A percentile compares a stretch with the other conserved stretches of the same genome.
Evolutionary conservation across 345 rosid species (phyloP).

Genomic region (Hirschfeldia incana): DNA sequence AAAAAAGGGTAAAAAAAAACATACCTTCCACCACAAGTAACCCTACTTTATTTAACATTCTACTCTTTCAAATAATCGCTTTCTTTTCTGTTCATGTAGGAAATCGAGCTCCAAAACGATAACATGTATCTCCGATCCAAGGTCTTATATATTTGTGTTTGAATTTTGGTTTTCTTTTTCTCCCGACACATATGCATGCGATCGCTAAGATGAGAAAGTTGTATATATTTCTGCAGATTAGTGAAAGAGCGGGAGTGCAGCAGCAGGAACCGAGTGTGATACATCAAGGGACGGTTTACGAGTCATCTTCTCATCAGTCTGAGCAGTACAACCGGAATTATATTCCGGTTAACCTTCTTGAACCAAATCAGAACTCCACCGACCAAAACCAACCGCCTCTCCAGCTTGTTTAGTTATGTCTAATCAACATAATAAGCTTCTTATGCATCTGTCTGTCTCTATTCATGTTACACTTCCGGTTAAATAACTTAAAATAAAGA

Average conservation of each 20-base stretch:
- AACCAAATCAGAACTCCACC: conserved; percentile 56
- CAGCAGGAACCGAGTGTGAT: conserved; percentile 46
- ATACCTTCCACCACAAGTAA: conserved; percentile 20
- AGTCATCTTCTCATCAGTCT: conserved; percentile 47
- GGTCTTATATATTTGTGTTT: conserved; percentile 40
- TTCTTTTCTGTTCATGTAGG: conserved; percentile 43
- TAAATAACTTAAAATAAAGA: conserved; percentile 1
- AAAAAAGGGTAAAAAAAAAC: conserved; percentile 63
- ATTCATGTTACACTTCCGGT: conserved; percentile 11
- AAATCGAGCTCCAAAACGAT: conserved; percentile 79
- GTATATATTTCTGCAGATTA: conserved; percentile 41
- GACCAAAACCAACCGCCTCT: conserved; percentile 61
- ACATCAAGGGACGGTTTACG: conserved; percentile 49
- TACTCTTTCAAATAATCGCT: neutral
- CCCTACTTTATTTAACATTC: neutral
- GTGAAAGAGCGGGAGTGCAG: conserved; percentile 55
- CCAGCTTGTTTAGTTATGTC: conserved; percentile 66
- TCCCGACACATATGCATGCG: neutral
- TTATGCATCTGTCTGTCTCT: conserved; percentile 9
- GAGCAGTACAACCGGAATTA: conserved; percentile 60
- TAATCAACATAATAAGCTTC: conserved; percentile 35
- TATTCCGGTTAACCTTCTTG: conserved; percentile 60
- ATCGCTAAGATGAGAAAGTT: neutral
- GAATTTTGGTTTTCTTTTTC: neutral
- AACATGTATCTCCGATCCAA: conserved; percentile 71